Evolutionary conservation across 78 protist genomes (phyloP), one percentile per base, ranked within the genome.

Genomic region (Speleostelium caveatum): DNA sequence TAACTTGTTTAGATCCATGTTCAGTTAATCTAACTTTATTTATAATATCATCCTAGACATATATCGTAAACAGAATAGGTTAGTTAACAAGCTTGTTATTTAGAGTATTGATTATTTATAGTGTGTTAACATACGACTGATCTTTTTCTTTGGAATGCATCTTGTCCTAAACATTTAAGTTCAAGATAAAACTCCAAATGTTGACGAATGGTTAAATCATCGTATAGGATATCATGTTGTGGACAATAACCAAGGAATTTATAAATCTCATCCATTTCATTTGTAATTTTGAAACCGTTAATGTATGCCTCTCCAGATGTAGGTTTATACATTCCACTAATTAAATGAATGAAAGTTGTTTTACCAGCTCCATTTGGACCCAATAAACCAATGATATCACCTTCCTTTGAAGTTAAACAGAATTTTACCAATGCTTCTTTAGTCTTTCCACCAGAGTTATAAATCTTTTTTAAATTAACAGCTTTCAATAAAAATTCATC

Each of bases 191-290:
- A 7, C 39, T 30, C 3, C 12, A 77, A 32, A 39, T 77, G 96
- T 76, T 95, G 93, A 21, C 0, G 30, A 39, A 59, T 76, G 17
- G 96, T 94, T n/a, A 96, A 38, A n/a, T 65, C 39, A 17, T 79
- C 95, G 86, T 92, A 95, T 17, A 96, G 83, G 5, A 94, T 73
- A 79, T 96, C 96, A 26, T 71, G 74, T 92, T 96, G 98, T 28
- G 96, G 97, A 83, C 98, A 97, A 38, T 39, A 38, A 19, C 75
- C 61, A 24, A 77, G 10, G 60, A 65, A 51, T 16, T 42, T 42
- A 24, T 77, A 65, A 33, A 77, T 77, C 12, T 22, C 10, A 26
- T 51, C 68, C 87, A 77, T 77, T 30, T 77, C 51, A 42, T 24
- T 19, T 1, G n/a, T 51, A 5, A 77, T 77, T 17, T 28, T 32